A percentile compares a stretch with the other conserved stretches of the same genome.
Conservation (phyloP, 2,329 filamentous ascomycete genomes). For the Polytolypa hystricis region DNA sequence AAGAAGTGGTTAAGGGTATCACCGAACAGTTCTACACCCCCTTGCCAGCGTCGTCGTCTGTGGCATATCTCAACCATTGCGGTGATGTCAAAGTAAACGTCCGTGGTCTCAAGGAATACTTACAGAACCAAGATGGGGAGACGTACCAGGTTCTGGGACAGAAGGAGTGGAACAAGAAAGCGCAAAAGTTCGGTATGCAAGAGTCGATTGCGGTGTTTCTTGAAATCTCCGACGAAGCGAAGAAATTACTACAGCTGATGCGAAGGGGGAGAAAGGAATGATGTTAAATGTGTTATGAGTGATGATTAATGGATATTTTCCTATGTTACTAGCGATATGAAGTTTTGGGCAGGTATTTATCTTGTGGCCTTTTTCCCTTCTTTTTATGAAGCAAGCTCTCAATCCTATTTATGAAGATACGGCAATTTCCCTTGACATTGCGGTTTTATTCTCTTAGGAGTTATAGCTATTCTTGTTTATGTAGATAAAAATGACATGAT, state of each 20-base stretch:
- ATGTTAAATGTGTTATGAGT: too few species aligned
- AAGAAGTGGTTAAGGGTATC: conserved; percentile 6
- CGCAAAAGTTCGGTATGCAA: neutral
- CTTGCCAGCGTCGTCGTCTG: neutral
- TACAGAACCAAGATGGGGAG: neutral
- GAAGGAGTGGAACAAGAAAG: neutral
- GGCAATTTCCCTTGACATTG: too few species aligned
- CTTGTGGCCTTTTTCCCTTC: too few species aligned
- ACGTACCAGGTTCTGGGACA: neutral
- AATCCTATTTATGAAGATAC: too few species aligned
- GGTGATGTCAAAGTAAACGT: neutral
- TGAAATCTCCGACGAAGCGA: neutral
- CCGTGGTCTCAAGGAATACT: neutral
- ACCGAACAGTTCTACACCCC: neutral
- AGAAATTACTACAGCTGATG: neutral
- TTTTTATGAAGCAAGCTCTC: too few species aligned
- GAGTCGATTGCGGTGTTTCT: neutral
- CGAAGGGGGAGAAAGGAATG: neutral
- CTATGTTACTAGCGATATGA: too few species aligned
- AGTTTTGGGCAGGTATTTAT: too few species aligned
- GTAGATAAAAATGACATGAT: too few species aligned
- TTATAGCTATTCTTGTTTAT: too few species aligned
- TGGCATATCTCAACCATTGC: neutral
- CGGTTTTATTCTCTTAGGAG: too few species aligned
- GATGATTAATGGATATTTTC: too few species aligned